Evolutionary conservation across 768 basidiomycete genomes (phyloP).

Genomic region (Coprinopsis cinerea): DNA sequence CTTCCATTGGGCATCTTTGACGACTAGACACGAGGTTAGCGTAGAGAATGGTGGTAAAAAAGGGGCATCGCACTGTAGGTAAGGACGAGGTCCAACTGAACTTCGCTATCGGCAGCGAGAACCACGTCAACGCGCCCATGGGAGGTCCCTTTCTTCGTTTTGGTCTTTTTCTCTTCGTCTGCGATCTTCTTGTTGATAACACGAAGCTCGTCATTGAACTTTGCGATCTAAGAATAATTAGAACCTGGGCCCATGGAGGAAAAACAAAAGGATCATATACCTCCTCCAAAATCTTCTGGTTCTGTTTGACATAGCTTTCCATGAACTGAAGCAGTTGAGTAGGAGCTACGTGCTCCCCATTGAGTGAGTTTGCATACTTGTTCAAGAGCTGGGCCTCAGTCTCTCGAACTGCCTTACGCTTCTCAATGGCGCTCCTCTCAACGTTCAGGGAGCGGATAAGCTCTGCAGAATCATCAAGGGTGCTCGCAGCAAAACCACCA

Average conservation of each 20-base stretch:
- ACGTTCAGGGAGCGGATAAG: slow-evolving; percentile 30
- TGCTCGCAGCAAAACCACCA: background rate
- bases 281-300: slow-evolving; percentile 27
- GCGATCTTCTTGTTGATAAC: slow-evolving; percentile 34
- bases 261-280: slow-evolving; percentile 3
- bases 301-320: slow-evolving; percentile 32
- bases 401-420: slow-evolving; percentile 33
- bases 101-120: slow-evolving; percentile 32
- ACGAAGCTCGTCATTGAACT: slow-evolving; percentile 36
- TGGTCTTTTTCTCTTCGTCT: slow-evolving; percentile 24
- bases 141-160: slow-evolving; percentile 29
- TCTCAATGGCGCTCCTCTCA: slow-evolving; percentile 29
- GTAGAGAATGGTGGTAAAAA: background rate
- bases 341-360: slow-evolving; percentile 35
- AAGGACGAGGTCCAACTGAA: slow-evolving; percentile 37
- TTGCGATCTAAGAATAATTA: slow-evolving; percentile 21
- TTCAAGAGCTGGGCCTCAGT: slow-evolving; percentile 37
- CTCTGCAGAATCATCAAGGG: slow-evolving; percentile 23
- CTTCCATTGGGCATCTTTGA: slow-evolving; percentile 43
- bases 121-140: slow-evolving; percentile 36
- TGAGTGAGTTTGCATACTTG: slow-evolving; percentile 38
- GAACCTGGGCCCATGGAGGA: too few species aligned
- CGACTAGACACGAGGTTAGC: slow-evolving; percentile 30
- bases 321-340: slow-evolving; percentile 35
- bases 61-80: slow-evolving; percentile 38